Conservation (phyloP, 345 rosid genomes). For the Eutrema japonicum region DNA sequence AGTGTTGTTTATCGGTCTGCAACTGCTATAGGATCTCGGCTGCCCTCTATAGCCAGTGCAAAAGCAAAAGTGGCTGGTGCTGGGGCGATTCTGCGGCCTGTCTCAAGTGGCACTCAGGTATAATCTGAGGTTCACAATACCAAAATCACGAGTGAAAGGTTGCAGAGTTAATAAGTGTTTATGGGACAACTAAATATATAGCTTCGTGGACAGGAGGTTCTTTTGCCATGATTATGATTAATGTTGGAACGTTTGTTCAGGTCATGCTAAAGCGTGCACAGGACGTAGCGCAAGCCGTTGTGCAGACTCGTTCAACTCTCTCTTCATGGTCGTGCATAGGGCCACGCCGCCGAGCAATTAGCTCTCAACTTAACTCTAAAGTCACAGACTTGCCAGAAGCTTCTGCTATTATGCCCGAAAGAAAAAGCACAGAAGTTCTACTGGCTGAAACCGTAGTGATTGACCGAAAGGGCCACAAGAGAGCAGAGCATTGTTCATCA, state of each 20-base stretch:
- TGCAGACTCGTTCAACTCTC: constrained; percentile 72
- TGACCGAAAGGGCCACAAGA: constrained; percentile 40
- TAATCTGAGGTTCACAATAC: constrained; percentile 9
- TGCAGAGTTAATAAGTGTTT: constrained; percentile 17
- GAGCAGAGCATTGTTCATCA: constrained; percentile 47
- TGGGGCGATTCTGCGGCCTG: constrained; percentile 87
- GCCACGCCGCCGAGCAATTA: constrained; percentile 71
- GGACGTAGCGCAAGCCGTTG: constrained; percentile 88
- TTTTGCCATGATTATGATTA: constrained; percentile 2
- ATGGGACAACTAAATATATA: not conserved
- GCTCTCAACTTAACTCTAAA: constrained; percentile 49
- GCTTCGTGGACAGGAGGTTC: not conserved
- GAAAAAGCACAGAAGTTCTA: constrained; percentile 53
- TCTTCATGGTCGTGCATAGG: constrained; percentile 96
- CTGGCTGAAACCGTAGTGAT: constrained; percentile 43
- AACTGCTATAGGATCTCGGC: constrained; percentile 88
- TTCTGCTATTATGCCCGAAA: constrained; percentile 52
- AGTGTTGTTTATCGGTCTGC: constrained; percentile 93
- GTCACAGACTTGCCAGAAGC: constrained; percentile 56
- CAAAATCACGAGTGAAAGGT: not conserved
- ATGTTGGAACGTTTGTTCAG: constrained; percentile 41
- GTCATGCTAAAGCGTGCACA: constrained; percentile 93
- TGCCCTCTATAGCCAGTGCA: constrained; percentile 93
- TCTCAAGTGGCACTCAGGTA: constrained; percentile 92
- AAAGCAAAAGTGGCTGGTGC: constrained; percentile 97